Conservation (phyloP, 2,329 filamentous ascomycete genomes). For the Scedosporium dehoogii region DNA sequence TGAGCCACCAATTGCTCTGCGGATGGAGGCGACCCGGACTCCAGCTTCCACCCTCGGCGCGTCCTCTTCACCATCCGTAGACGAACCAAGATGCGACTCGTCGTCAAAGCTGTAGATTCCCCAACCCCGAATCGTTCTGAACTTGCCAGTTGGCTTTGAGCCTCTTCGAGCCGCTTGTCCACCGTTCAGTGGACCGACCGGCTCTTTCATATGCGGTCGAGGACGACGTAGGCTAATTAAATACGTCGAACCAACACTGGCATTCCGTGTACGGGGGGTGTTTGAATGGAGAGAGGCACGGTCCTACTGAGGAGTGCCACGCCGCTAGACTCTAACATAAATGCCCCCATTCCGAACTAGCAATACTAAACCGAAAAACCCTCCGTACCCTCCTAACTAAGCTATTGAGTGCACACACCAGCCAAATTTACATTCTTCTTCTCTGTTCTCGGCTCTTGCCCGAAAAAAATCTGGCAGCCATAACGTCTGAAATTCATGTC, state of each 20-base stretch:
- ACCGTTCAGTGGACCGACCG: neutral
- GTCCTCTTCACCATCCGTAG: neutral
- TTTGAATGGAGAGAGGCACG: neutral
- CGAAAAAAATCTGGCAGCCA: too few relatives aligned
- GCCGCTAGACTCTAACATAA: neutral
- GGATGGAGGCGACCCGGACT: neutral
- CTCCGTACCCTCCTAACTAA: neutral
- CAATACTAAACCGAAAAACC: neutral
- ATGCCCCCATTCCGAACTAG: neutral
- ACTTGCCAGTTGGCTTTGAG: neutral
- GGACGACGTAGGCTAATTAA: neutral
- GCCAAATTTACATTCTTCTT: neutral
- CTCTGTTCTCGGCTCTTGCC: neutral
- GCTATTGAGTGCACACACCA: neutral
- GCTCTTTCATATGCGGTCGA: neutral
- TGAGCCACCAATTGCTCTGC: neutral
- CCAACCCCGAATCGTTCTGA: too few relatives aligned
- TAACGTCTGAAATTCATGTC: too few relatives aligned
- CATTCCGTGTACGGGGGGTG: neutral
- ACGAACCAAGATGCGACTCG: neutral
- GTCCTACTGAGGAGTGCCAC: neutral
- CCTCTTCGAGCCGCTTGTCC: neutral
- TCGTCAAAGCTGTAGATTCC: neutral
- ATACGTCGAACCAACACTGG: neutral
- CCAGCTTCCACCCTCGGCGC: neutral